Conservation (phyloP, 176 grass and related monocot genomes). For the Paspalum notatum region DNA sequence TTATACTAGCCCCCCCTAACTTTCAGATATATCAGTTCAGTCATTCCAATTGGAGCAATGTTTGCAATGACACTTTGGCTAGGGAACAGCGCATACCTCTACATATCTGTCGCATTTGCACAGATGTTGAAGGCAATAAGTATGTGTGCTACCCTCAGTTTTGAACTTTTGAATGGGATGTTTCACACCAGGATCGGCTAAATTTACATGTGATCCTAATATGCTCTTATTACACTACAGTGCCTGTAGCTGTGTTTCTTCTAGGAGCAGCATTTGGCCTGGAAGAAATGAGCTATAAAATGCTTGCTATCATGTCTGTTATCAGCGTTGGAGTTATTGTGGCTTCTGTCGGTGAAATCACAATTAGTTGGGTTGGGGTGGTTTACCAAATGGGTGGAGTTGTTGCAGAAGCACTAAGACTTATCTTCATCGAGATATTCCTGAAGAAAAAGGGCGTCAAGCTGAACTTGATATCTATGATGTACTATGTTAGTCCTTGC, state of each 20-base stretch:
- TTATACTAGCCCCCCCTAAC: constrained; percentile 21
- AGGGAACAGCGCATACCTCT: constrained; percentile 97
- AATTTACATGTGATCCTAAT: constrained; percentile 21
- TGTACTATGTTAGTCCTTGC: constrained; percentile 99
- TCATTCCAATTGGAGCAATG: constrained; percentile 97
- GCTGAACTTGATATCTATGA: constrained; percentile 95
- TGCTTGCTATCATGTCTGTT: constrained; percentile 93
- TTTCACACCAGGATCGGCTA: background rate
- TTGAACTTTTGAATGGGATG: constrained; percentile 15
- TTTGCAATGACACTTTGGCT: constrained; percentile 99
- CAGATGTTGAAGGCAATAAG: constrained; percentile 99
- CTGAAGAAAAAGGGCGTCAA: constrained; percentile 96
- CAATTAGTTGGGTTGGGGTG: constrained; percentile 89
- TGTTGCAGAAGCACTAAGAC: constrained; percentile 85
- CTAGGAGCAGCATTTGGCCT: constrained; percentile 83
- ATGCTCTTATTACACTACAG: constrained; percentile 50
- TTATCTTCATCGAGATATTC: constrained; percentile 98
- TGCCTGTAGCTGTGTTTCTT: constrained; percentile 98
- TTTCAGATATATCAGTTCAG: constrained; percentile 96
- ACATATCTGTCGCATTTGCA: constrained; percentile 99
- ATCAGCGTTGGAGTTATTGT: constrained; percentile 93
- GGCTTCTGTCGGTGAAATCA: constrained; percentile 96
- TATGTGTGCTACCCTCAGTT: constrained; percentile 44
- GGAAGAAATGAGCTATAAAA: constrained; percentile 88
- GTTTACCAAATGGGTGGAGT: constrained; percentile 99